Evolutionary conservation across 2,329 filamentous ascomycete species (phyloP).

Genomic region (Fusarium drepaniforme): DNA sequence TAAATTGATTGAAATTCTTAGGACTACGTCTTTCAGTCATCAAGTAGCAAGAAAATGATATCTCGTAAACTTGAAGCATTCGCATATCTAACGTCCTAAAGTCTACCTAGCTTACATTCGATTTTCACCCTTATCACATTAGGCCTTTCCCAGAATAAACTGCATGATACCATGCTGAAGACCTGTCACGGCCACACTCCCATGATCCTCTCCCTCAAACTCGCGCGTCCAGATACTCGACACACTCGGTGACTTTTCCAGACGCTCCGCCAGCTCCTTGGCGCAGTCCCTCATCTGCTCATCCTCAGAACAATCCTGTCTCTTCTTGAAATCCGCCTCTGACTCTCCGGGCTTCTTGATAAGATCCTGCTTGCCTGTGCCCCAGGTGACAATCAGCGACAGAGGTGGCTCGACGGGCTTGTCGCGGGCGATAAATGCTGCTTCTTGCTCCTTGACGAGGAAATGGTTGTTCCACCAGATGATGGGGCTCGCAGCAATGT

Average conservation of each 20-base stretch:
- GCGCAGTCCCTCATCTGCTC: slow-evolving; percentile 40
- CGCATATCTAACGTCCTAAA: not conserved
- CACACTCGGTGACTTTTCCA: slow-evolving; percentile 32
- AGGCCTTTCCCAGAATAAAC: slow-evolving; percentile 34
- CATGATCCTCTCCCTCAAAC: slow-evolving; percentile 45
- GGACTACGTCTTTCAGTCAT: not conserved
- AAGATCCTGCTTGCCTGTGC: slow-evolving; percentile 47
- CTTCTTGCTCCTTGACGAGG: slow-evolving; percentile 50
- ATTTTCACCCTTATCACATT: not conserved
- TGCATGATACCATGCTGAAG: slow-evolving; percentile 40
- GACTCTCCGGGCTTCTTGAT: slow-evolving; percentile 44
- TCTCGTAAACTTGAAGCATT: not conserved
- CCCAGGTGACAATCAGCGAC: slow-evolving; percentile 51
- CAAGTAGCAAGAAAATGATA: not conserved
- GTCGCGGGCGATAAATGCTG: slow-evolving; percentile 38
- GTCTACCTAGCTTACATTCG: not conserved
- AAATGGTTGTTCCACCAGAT: slow-evolving; percentile 61
- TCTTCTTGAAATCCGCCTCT: slow-evolving; percentile 45
- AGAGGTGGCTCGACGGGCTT: slow-evolving; percentile 34
- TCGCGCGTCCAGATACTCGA: slow-evolving; percentile 38
- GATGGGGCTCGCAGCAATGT: slow-evolving; percentile 59
- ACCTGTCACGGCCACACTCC: slow-evolving; percentile 35
- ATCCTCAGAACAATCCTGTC: slow-evolving; percentile 41
- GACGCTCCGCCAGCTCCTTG: slow-evolving; percentile 28
- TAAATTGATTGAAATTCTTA: not conserved